Evolutionary conservation across 352 stramenopile genomes (phyloP), one percentile per base, ranked within the genome.

Genomic region (Pythium biforme): DNA sequence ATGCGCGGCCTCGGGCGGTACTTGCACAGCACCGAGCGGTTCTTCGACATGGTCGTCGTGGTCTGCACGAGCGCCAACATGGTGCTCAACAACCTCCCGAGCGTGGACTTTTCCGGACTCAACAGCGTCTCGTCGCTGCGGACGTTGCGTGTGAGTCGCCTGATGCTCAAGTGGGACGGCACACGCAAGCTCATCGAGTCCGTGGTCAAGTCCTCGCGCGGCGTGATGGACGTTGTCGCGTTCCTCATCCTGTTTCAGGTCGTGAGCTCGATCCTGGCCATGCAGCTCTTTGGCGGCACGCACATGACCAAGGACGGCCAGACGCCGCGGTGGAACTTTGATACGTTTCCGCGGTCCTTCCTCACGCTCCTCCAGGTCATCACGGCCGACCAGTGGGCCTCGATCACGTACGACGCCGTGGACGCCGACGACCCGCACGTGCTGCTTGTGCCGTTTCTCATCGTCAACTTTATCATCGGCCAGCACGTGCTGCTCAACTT

Each of bases 81-180:
- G 40, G 67, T 90, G n/a, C 67, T 92, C 22, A 90, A 86, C 59
- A 83, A 87, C 25, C 53, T 86, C 43, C 61, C 77, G 23, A 60
- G 72, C 43, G 75, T 70, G 8, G 57, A 40, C 19, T 89, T 85
- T 45, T 88, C 69, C 26, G 78, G 78, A 0, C 72, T 93, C 10
- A 89, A 90, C 65, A 85, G 70, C 45, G 74, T 74, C 22, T 90
- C 83, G 1, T 90, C 81, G 0, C 60, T 92, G 53, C 78, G 83
- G 9, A 92, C 83, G 20, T 69, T 92, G 25, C 81, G 83, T 66
- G 80, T 91, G 2, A 80, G 69, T 14, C 74, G 83, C 9, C 68
- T 92, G 40, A 91, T 91, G 81, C 79, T 90, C 70, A 90, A 90
- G 63, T 92, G 79, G 66, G 81, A 91, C 22, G 83, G 83, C 40